Conservation (phyloP, 768 basidiomycete species). For the Clavaria fumosa region DNA sequence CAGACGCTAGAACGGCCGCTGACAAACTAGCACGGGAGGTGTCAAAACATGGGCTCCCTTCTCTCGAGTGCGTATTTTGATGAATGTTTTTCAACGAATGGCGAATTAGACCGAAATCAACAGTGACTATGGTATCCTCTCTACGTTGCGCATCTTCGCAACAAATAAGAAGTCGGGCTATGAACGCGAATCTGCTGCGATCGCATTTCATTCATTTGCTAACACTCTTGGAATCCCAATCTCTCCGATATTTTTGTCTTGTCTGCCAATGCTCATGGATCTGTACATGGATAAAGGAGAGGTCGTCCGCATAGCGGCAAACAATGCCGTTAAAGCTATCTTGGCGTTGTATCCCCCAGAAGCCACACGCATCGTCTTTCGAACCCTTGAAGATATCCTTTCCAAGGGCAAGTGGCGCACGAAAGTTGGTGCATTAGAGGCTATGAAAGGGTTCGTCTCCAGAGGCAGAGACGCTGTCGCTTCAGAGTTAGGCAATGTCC, state of each 20-base stretch:
- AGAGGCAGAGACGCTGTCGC: conserved; percentile 64
- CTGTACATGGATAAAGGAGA: conserved; percentile 91
- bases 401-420: conserved; percentile 86
- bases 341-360: conserved; percentile 77
- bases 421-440: conserved; percentile 86
- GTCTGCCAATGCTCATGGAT: conserved; percentile 65
- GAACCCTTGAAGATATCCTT: conserved; percentile 54
- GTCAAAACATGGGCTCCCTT: conserved; percentile 42
- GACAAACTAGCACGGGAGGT: conserved; percentile 67
- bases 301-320: conserved; percentile 72
- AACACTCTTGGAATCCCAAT: conserved; percentile 50
- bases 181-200: conserved; percentile 76
- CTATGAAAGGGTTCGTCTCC: conserved; percentile 59
- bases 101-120: background rate
- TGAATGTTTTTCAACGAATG: background rate
- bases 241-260: conserved; percentile 63
- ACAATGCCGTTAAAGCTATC: conserved; percentile 67
- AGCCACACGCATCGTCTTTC: conserved; percentile 52
- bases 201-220: conserved; percentile 66
- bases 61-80: conserved; percentile 34
- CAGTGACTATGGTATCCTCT: conserved; percentile 49
- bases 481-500: conserved; percentile 61
- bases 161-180: conserved; percentile 78
- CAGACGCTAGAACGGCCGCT: conserved; percentile 75
- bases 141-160: conserved; percentile 51